Conservation (phyloP, 805 yeast species). For the Starmera quercuum region DNA sequence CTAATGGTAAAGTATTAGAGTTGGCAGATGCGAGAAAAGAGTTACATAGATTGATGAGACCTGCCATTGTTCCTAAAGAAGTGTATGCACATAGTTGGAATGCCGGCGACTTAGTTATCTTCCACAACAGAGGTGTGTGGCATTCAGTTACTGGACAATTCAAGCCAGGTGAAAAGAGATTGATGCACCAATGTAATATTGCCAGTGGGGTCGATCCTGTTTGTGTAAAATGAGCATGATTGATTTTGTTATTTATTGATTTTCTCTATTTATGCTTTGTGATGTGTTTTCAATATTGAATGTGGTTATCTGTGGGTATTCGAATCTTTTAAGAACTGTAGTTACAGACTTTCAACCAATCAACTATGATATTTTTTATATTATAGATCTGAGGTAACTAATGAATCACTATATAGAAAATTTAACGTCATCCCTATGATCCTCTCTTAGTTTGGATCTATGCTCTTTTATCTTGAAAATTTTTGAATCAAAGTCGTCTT, state of each 20-base stretch:
- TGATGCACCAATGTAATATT: constrained; percentile 92
- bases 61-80: constrained; percentile 66
- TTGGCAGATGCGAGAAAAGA: constrained; percentile 69
- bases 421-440: not conserved
- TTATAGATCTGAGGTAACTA: no score
- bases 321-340: no score
- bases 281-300: no score
- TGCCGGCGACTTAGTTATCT: constrained; percentile 78
- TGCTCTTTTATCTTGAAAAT: not conserved
- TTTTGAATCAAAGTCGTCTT: constrained; percentile 21
- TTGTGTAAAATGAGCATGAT: constrained; percentile 9
- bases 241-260: no score
- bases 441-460: not conserved
- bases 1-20: constrained; percentile 51
- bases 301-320: no score
- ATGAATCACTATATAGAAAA: no score
- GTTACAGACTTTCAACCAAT: no score
- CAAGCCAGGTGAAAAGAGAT: constrained; percentile 65
- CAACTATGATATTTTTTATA: no score
- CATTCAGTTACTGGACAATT: constrained; percentile 91
- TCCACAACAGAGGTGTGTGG: constrained; percentile 86
- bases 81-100: constrained; percentile 81
- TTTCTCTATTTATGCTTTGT: no score
- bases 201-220: constrained; percentile 73
- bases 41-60: constrained; percentile 73